Percentiles rank a stretch among this genome's conserved stretches.
phyloP scores from a whole-genome alignment of 1,139 yeast genomes.

The Hemisphaericaspora lyxosophila region DNA sequence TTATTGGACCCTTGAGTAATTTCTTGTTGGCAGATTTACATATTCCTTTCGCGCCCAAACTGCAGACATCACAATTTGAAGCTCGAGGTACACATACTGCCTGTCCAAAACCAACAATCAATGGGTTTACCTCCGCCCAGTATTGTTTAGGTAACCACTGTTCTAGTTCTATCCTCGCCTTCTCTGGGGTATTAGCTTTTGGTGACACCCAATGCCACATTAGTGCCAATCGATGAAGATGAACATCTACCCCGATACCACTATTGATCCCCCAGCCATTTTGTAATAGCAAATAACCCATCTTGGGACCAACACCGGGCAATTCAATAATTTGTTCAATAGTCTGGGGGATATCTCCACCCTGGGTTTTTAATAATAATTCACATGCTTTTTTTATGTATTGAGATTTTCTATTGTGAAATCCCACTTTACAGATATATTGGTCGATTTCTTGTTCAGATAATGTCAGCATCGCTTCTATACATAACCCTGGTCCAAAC shows the following conservation, averaged over 20 bases:
- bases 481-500: slow-evolving; percentile 29
- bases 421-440: slow-evolving; percentile 80
- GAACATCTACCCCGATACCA: slow-evolving; percentile 96
- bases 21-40: slow-evolving; percentile 55
- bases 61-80: slow-evolving; percentile 73
- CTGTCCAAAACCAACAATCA: slow-evolving; percentile 92
- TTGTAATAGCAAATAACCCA: slow-evolving; percentile 83
- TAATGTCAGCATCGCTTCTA: slow-evolving; percentile 40
- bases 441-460: slow-evolving; percentile 59
- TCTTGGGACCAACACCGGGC: slow-evolving; percentile 96
- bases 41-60: slow-evolving; percentile 48
- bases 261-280: slow-evolving; percentile 73
- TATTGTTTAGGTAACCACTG: slow-evolving; percentile 69
- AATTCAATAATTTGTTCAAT: slow-evolving; percentile 63
- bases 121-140: slow-evolving; percentile 86
- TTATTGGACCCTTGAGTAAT: slow-evolving; percentile 32
- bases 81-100: slow-evolving; percentile 76
- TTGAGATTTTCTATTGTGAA: slow-evolving; percentile 75
- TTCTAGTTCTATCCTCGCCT: slow-evolving; percentile 67
- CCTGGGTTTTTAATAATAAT: slow-evolving; percentile 49
- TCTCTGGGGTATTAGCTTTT: slow-evolving; percentile 64
- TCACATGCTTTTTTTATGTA: slow-evolving; percentile 65
- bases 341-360: slow-evolving; percentile 69
- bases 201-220: slow-evolving; percentile 78
- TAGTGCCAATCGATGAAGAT: slow-evolving; percentile 76